phyloP scores from a whole-genome alignment of 768 basidiomycete species.

The Tulasnella sp. region DNA sequence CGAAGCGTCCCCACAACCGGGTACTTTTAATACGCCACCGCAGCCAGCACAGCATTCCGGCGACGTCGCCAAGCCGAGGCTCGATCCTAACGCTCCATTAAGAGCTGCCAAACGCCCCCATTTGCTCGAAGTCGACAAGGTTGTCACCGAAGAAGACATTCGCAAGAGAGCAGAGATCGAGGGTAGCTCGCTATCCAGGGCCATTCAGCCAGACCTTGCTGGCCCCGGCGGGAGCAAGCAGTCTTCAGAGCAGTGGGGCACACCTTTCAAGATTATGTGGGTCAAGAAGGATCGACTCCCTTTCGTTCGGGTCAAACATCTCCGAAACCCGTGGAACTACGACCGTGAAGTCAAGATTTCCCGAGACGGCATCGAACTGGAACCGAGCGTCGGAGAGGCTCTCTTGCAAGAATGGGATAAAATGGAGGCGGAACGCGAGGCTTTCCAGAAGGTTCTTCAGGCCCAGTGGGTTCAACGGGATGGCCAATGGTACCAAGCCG shows the following conservation, averaged over 20 bases:
- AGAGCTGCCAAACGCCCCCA: background rate
- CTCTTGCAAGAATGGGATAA: conserved; percentile 66
- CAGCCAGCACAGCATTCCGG: background rate
- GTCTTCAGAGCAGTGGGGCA: conserved; percentile 51
- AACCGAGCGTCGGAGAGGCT: conserved; percentile 65
- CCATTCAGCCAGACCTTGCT: background rate
- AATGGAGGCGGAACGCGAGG: conserved; percentile 14
- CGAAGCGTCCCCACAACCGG: background rate
- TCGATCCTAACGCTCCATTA: conserved; percentile 13
- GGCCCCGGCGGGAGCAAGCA: background rate
- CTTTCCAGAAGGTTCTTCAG: background rate
- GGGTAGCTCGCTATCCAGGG: conserved; percentile 16
- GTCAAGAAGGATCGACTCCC: conserved; percentile 63
- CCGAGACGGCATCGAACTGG: conserved; percentile 87
- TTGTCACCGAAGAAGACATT: conserved; percentile 20
- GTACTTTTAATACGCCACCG: conserved; percentile 1
- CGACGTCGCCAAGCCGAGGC: background rate
- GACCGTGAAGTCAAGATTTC: conserved; percentile 77
- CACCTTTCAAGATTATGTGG: conserved; percentile 82
- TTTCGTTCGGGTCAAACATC: conserved; percentile 69
- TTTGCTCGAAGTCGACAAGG: conserved; percentile 10
- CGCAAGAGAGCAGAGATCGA: background rate
- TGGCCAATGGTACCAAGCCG: background rate
- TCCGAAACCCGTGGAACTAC: conserved; percentile 92
- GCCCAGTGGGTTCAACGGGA: conserved; percentile 1